Base-by-base conservation (phyloP, 2,329 filamentous ascomycete species). In the Penicillium sp. region DNA sequence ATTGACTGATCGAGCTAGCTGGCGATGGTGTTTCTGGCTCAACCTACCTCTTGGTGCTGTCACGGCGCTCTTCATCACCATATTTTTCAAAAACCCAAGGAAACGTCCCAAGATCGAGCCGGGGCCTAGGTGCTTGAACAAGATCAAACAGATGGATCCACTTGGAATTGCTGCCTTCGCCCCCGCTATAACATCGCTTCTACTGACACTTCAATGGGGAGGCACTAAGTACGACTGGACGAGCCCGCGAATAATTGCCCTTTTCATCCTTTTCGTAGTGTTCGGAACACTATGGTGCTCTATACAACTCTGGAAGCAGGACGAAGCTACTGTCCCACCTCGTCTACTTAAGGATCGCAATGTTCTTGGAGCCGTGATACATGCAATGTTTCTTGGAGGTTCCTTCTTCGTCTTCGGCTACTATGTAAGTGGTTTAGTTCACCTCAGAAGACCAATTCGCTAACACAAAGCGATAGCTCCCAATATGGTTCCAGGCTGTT, bases 251-350 rank as follows among this genome's bases (percentile, higher is more conserved):
- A 78, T 85, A 42, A 80, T 85, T 54, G 77, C 78, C 0, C 74
- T 85, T 4, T 80, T 86, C 33, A 75, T 83, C 6, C 72, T 86
- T 0, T 83, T 83, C 58, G 79, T 78, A 7, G 76, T 85, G 4
- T 75, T 85, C n/a, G 76, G 79, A 0, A 75, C 77, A 3, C 75
- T 76, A 1, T 81, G 82, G 63, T 62, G 76, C 19, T 58, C 56
- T 1, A 72, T 81, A 63, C 78, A 82, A 60, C 49, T 69, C 50
- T 78, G 74, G 70, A 75, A 75, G 56, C 71, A 76, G 44, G 80
- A 82, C 6, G 72, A 73, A 3, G 82, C 81, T 1, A 74, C 81
- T 1, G 76, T 85, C 2, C 81, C 81, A 6, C 81, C 80, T 1
- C 74, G 78, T 3, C 72, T 85, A 40, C 63, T 80, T 33, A 77